Base-by-base conservation (phyloP, 2,329 filamentous ascomycete species). In the Fusarium tupiense region DNA sequence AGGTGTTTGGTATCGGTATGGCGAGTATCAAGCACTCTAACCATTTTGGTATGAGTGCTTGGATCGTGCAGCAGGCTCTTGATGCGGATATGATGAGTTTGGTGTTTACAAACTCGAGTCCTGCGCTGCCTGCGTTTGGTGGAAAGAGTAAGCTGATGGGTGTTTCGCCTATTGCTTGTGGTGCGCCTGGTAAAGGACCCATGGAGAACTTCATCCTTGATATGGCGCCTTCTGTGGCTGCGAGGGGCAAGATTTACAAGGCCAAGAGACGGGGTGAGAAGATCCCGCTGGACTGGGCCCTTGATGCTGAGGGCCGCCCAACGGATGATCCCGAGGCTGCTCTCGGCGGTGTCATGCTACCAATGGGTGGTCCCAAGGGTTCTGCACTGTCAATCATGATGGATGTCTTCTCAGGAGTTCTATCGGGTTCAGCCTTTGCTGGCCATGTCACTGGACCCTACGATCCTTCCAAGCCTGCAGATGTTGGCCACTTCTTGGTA, bases 341-440 rank as follows among this genome's bases (percentile, higher is more conserved):
- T 0, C 83, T 96, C 16, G 89, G 90, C 40, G 93, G 93, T 3
- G 92, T 95, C 8, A 96, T 96, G 94, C 83, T 96, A 26, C 93
- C 94, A 0, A 95, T 96, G 92, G 93, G 93, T 6, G 94, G 94
- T 0, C 93, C 94, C 0, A 96, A 96, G 81, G 94, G 94, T 0
- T 93, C 91, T 5, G 94, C 89, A 0, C 81, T 96, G 46, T 85
- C 92, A 1, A 89, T 96, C 63, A 96, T 95, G 92, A 96, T 96
- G 94, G 93, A 96, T 79, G 92, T 97, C 5, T 96, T 96, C 79
- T 95, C 93, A 0, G 94, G 93, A 1, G 91, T 93, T 0, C 78
- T 96, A 1, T 94, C 92, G 0, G 94, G 93, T 0, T 92, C 91
- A 38, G 93, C 93, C 0, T 96, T 94, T 82, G 94, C 93, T 0